Evolutionary conservation across 441 rosid genomes (phyloP).

Genomic region (Bruguiera hainesii): DNA sequence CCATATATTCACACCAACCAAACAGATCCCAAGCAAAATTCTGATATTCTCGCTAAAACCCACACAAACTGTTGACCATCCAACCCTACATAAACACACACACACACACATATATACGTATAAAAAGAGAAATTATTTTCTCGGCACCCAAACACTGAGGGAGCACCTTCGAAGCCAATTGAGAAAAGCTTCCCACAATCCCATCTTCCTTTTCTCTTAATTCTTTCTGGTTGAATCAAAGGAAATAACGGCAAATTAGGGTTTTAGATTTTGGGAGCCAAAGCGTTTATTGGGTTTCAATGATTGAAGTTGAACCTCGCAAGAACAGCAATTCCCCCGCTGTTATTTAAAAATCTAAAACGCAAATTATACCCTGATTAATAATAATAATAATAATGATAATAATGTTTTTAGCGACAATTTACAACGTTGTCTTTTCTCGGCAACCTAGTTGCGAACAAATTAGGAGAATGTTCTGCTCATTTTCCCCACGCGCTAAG

Average conservation of each 20-base stretch:
- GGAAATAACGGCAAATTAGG: neutral
- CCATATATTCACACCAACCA: neutral
- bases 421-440: no score
- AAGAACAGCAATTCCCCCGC: slow-evolving; percentile 30
- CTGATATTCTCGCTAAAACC: neutral
- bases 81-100: no score
- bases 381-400: neutral
- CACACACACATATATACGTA: no score
- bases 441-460: neutral
- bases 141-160: neutral
- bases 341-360: slow-evolving; percentile 11
- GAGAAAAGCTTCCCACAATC: slow-evolving; percentile 59
- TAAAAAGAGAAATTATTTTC: no score
- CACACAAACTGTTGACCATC: neutral
- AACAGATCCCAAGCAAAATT: neutral
- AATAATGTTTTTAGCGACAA: neutral
- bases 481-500: neutral
- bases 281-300: neutral
- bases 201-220: slow-evolving; percentile 30
- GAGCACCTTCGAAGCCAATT: slow-evolving; percentile 63
- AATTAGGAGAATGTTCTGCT: slow-evolving; percentile 7
- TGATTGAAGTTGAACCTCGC: slow-evolving; percentile 11
- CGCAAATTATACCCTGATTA: neutral
- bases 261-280: slow-evolving; percentile 10
- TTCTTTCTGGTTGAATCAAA: neutral